A percentile compares a stretch with the other conserved stretches of the same genome.
Evolutionary conservation across 106 monocot species (phyloP).

Genomic region (Dendrobium nobile): DNA sequence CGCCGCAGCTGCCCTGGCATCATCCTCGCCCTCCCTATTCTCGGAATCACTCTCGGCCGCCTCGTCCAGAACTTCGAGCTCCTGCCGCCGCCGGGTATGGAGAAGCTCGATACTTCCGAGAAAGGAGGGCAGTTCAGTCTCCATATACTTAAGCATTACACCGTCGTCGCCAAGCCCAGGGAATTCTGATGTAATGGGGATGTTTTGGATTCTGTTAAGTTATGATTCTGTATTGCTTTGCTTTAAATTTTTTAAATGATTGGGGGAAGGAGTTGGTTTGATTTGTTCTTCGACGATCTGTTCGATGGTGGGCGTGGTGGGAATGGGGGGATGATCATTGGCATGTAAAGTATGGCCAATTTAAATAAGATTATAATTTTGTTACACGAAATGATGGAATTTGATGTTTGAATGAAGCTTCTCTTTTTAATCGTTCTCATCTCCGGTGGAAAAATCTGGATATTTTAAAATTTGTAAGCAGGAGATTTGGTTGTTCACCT

Average conservation of each 20-base stretch:
- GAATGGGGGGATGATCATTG: too few relatives aligned
- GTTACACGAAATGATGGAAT: too few relatives aligned
- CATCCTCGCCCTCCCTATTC: constrained; percentile 74
- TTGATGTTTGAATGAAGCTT: too few relatives aligned
- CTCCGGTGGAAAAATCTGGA: too few relatives aligned
- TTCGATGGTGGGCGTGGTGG: too few relatives aligned
- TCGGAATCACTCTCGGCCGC: constrained; percentile 60
- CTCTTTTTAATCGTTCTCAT: too few relatives aligned
- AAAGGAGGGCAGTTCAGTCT: constrained; percentile 83
- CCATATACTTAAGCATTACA: constrained; percentile 66
- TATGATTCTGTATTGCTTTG: background rate
- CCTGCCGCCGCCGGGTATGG: constrained; percentile 53
- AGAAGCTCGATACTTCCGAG: constrained; percentile 65
- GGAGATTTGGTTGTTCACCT: too few relatives aligned
- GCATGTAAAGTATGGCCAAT: too few relatives aligned
- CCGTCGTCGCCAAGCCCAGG: constrained; percentile 67
- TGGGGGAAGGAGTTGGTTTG: background rate
- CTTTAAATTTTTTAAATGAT: background rate
- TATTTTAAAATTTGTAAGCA: too few relatives aligned
- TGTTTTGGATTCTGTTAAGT: background rate
- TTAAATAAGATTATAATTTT: too few relatives aligned
- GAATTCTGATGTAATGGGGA: constrained; percentile 9
- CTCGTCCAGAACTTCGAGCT: constrained; percentile 78
- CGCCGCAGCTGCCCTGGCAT: constrained; percentile 71
- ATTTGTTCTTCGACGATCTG: too few relatives aligned